Base-by-base conservation (phyloP, 257 asterid species). In the Thymus mandschuricus region DNA sequence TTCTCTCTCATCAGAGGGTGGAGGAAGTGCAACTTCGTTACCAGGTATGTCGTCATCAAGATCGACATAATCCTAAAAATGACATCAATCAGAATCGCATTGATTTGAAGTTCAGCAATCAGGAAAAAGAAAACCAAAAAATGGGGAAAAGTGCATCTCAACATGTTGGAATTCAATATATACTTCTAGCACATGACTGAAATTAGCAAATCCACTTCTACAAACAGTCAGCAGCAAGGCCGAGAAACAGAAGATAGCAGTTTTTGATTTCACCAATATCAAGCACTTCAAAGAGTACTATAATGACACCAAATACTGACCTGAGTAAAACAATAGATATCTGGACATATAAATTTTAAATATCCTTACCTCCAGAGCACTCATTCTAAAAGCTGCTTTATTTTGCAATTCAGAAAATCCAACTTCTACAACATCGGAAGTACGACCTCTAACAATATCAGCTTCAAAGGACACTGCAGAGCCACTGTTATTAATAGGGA, bases 351-450 rank as follows among this genome's bases (percentile, higher is more conserved):
- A 40, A 64, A 60, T 68, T 72, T 44, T 49, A 49, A 52, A 48
- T 35, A 59, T 73, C 78, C 56, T 56, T 73, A 89, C 96, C 93
- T 89, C 96, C 71, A 68, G 83, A 10, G 88, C 87, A 66, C 82
- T 86, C 86, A 88, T 88, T 83, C 76, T 79, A 78, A 86, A 88
- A 71, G 86, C 87, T 35, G 72, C 83, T 71, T 67, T 86, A 82
- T 78, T 80, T 64, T 71, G 77, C 48, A 74, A 83, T 81, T 82
- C 80, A 76, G 81, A 61, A 35, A 56, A 81, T 67, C 70, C 68
- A 49, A 61, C 64, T 70, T 78, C 77, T 7, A 75, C 64, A 70
- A 34, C 71, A 50, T 75, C 80, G 8, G 83, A 69, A 62, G 66
- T 60, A 59, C 63, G 79, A 38, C 6, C 41, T 27, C n/a, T 66